Base-by-base conservation (phyloP, 805 yeast genomes). In the Barnettozyma californica region DNA sequence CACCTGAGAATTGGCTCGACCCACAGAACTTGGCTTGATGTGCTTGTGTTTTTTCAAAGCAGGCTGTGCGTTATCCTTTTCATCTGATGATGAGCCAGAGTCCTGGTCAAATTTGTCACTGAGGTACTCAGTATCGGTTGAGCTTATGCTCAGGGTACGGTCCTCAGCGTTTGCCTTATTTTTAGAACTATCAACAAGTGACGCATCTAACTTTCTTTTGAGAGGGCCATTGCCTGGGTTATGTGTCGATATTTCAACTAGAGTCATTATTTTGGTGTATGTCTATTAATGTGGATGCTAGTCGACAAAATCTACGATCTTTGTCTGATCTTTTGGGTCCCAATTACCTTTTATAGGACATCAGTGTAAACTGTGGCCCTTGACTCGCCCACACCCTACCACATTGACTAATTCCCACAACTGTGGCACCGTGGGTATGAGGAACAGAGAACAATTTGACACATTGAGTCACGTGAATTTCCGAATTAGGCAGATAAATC, bases 91-190 rank as follows among this genome's bases (percentile, higher is more conserved):
- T 4, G 43, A 38, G 34, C 48, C 52, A 5, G 52, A 46, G 14
- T 53, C 56, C 9, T 43, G 39, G 34, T 58, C 60, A 14, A 57
- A 33, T 43, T 50, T 59, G n/a, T 55, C 60, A 26, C 53, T 54
- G 25, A 58, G 37, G 11, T 45, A 53, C 8, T 57, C 55, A 6
- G 55, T 52, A 18, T 51, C 54, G 14, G 54, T 51, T 4, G 63
- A 59, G n/a, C 55, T 48, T 8, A 57, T 42, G 34, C 61, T 58
- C 8, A 43, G 23, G 8, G 62, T 52, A 37, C 62, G 55, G n/a
- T 53, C 61, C 5, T 55, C 58, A 5, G 37, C 9, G 9, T 13
- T 9, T 14, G 25, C 36, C 25, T 29, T 34, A n/a, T 47, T 43
- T 9, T 31, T 18, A 3, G 34, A 18, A 3, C 29, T 26, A 13